phyloP scores from a whole-genome alignment of 805 yeast genomes.

The Torulaspora gathmanii region DNA sequence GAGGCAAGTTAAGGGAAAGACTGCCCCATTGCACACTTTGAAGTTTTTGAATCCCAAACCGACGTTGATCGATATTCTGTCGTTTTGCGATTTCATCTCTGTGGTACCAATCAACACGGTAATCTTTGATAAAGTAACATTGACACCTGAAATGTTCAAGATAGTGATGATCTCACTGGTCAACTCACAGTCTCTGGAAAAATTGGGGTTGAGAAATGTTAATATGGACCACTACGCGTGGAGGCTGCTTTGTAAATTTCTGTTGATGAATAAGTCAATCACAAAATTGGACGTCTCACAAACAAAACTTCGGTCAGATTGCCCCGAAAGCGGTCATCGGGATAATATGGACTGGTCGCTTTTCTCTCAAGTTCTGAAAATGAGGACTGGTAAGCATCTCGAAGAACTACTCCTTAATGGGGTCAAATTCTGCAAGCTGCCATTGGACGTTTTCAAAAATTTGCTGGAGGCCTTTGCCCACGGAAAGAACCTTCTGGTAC shows the following conservation, averaged over 20 bases:
- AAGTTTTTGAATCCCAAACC: conserved; percentile 85
- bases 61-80: conserved; percentile 77
- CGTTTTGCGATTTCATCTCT: conserved; percentile 83
- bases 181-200: conserved; percentile 61
- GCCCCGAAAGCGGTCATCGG: conserved; percentile 42
- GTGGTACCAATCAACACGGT: conserved; percentile 77
- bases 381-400: conserved; percentile 57
- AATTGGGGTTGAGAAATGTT: conserved; percentile 73
- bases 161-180: conserved; percentile 66
- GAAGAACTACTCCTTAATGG: conserved; percentile 80
- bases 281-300: conserved; percentile 68
- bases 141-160: conserved; percentile 72
- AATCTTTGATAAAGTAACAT: conserved; percentile 70
- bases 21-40: conserved; percentile 66
- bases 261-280: conserved; percentile 56
- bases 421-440: conserved; percentile 55
- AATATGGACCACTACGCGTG: conserved; percentile 70
- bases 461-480: conserved; percentile 54
- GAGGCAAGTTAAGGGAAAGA: conserved; percentile 73
- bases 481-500: conserved; percentile 4
- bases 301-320: conserved; percentile 40
- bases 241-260: conserved; percentile 71
- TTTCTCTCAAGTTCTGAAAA: conserved; percentile 61
- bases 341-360: conserved; percentile 80
- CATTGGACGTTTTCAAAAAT: conserved; percentile 44